A percentile compares a stretch with the other conserved stretches of the same genome.
Evolutionary conservation across 2,329 filamentous ascomycete species (phyloP).

Genomic region (Colletotrichum sansevieriae): DNA sequence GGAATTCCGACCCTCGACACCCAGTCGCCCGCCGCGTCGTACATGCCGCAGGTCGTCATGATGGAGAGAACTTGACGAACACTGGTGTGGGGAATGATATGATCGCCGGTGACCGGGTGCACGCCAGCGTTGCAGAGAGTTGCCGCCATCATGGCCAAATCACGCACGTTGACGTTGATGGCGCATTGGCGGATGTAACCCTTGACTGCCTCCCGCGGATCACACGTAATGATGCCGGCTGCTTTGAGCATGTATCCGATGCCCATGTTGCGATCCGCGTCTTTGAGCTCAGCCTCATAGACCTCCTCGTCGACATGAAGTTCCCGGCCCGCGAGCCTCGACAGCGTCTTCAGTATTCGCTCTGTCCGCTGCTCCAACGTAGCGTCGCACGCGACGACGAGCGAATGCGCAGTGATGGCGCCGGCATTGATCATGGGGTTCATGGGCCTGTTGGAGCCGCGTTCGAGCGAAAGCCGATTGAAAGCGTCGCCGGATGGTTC

Average conservation of each 20-base stretch:
- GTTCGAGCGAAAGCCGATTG: constrained; percentile 51
- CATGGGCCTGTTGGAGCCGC: constrained; percentile 49
- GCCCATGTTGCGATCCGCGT: constrained; percentile 52
- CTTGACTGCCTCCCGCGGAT: constrained; percentile 51
- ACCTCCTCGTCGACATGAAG: constrained; percentile 54
- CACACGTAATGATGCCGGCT: constrained; percentile 53
- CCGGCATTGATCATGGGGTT: constrained; percentile 55
- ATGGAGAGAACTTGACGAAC: constrained; percentile 56
- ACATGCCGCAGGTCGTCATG: constrained; percentile 59
- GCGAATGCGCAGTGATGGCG: constrained; percentile 51
- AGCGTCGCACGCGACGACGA: constrained; percentile 48
- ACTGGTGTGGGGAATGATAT: constrained; percentile 52
- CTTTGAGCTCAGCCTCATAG: constrained; percentile 53
- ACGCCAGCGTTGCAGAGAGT: constrained; percentile 54
- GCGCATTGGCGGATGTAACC: constrained; percentile 57
- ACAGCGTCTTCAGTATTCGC: constrained; percentile 52
- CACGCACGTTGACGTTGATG: constrained; percentile 57
- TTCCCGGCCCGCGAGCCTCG: constrained; percentile 52
- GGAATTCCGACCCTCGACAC: constrained; percentile 72
- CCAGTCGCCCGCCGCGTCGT: constrained; percentile 72
- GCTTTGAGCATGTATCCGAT: constrained; percentile 58
- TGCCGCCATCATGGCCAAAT: constrained; percentile 56
- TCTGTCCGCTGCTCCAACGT: constrained; percentile 52
- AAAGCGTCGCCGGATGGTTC: constrained; percentile 56
- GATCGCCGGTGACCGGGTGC: constrained; percentile 50